phyloP scores from a whole-genome alignment of 2,329 filamentous ascomycete genomes.

The Aspergillus piperis region DNA sequence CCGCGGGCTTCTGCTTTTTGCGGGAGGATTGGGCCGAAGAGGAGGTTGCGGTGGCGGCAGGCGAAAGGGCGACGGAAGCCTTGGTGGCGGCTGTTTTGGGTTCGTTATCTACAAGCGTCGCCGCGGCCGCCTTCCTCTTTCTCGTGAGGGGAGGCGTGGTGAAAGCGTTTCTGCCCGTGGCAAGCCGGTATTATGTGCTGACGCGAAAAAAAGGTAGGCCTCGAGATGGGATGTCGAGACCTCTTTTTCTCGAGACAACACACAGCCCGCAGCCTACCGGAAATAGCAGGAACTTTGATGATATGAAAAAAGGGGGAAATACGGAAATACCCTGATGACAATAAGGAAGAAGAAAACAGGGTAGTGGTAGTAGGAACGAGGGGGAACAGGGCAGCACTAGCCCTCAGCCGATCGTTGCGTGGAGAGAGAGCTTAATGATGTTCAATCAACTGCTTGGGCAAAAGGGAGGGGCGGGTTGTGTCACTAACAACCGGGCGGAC shows the following conservation, averaged over 20 bases:
- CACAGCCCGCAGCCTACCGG: slow-evolving; percentile 27
- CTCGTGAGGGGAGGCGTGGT: slow-evolving; percentile 56
- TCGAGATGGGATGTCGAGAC: slow-evolving; percentile 24
- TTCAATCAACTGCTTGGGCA: slow-evolving; percentile 17
- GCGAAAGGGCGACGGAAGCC: slow-evolving; percentile 25
- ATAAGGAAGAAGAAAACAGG: neutral
- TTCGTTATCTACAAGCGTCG: slow-evolving; percentile 35
- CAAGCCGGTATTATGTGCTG: slow-evolving; percentile 24
- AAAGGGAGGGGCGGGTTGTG: slow-evolving; percentile 23
- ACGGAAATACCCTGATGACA: neutral
- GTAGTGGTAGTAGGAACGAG: neutral
- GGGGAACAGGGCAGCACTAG: slow-evolving; percentile 2
- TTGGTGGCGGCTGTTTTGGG: slow-evolving; percentile 33
- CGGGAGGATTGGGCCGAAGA: slow-evolving; percentile 23
- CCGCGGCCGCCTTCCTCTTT: slow-evolving; percentile 57
- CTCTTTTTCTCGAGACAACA: slow-evolving; percentile 26
- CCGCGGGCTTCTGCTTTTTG: slow-evolving; percentile 23
- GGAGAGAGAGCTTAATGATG: slow-evolving; percentile 11
- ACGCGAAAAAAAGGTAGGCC: slow-evolving; percentile 24
- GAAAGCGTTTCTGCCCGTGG: slow-evolving; percentile 29
- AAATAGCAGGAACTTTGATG: neutral
- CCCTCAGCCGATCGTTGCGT: slow-evolving; percentile 16
- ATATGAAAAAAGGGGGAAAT: neutral
- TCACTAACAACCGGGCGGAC: slow-evolving; percentile 12
- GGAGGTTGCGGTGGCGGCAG: slow-evolving; percentile 25